Base-by-base conservation (phyloP, 164 flowering plant species). In the Euptelea pleiosperma region DNA sequence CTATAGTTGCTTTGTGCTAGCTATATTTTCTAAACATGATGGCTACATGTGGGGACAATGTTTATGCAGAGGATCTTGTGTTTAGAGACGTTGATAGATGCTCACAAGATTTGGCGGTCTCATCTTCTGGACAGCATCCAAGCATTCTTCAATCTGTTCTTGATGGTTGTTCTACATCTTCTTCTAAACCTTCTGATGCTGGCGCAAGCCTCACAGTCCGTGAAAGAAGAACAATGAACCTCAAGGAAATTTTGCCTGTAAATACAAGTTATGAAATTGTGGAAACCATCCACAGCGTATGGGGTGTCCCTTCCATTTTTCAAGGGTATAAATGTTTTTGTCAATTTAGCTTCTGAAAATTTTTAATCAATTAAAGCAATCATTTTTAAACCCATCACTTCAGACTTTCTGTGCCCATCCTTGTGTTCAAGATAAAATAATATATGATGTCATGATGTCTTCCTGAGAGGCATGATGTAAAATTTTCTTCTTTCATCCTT, bases 11-110 rank as follows among this genome's bases (percentile, higher is more conserved):
- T 52, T 28, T 55, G 3, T 50, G 55, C 4, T 40, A 22, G 28
- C 15, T 7, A 36, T 8, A 30, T 49, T 46, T 52, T 31, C n/a
- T 11, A 16, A 60, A n/a, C 16, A 28, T 40, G n/a, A 43, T 57
- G 57, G 58, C 3, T 59, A 15, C 44, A 10, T 57, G 57, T 67
- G 16, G 44, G 34, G 29, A n/a, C 10, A 18, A 16, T 68, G 10
- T 61, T 55, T 15, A 35, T 69, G 73, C 83, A 82, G 95, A 81
- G 61, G 82, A 78, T 69, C 77, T 84, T 56, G 67, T 80, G 44
- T 65, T 31, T 52, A 73, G 83, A 67, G 83, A 79, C 74, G 60
- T 65, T 29, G 36, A 49, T 57, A 58, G 60, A 60, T 70, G 40
- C 54, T 66, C 64, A 19, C 73, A 69, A 56, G 66, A 69, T 61